These are phyloP conservation scores for Cryphonectria japonica DNA, from an alignment of 2,329 filamentous ascomycete genomes.

Conservation along the genomic window DNA sequence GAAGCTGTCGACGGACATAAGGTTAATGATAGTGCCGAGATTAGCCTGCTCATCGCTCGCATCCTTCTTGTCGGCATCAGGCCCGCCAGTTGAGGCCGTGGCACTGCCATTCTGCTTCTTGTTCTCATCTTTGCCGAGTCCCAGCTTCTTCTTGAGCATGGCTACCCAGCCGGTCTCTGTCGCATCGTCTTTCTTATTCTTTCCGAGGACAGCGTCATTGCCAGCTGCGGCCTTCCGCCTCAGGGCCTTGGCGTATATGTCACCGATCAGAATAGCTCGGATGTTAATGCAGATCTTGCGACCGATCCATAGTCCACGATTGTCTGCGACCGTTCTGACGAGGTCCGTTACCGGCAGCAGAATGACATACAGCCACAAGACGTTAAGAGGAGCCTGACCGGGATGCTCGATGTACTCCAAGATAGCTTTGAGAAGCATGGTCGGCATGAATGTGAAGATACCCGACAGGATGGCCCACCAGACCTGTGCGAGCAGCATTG, in stretches of 20 bases:
- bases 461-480: constrained; percentile 79
- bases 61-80: constrained; percentile 38
- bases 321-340: constrained; percentile 80
- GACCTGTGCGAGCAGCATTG: constrained; percentile 75
- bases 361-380: constrained; percentile 95
- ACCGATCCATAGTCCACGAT: constrained; percentile 88
- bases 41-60: constrained; percentile 76
- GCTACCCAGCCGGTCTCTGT: constrained; percentile 48
- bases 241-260: constrained; percentile 95
- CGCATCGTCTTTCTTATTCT: constrained; percentile 45
- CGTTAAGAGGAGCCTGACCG: constrained; percentile 73
- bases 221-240: constrained; percentile 85
- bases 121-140: constrained; percentile 62
- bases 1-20: constrained; percentile 99
- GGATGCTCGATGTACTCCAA: constrained; percentile 92
- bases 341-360: constrained; percentile 83
- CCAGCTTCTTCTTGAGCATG: constrained; percentile 60
- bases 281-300: constrained; percentile 92
- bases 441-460: constrained; percentile 87
- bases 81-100: constrained; percentile 22
- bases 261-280: constrained; percentile 92
- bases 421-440: constrained; percentile 86
- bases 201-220: constrained; percentile 72
- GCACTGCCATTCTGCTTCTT: constrained; percentile 46
- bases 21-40: constrained; percentile 96